A percentile compares a stretch with the other conserved stretches of the same genome.
phyloP scores from a whole-genome alignment of 2,329 filamentous ascomycete genomes.

The Venturia pyrina region DNA sequence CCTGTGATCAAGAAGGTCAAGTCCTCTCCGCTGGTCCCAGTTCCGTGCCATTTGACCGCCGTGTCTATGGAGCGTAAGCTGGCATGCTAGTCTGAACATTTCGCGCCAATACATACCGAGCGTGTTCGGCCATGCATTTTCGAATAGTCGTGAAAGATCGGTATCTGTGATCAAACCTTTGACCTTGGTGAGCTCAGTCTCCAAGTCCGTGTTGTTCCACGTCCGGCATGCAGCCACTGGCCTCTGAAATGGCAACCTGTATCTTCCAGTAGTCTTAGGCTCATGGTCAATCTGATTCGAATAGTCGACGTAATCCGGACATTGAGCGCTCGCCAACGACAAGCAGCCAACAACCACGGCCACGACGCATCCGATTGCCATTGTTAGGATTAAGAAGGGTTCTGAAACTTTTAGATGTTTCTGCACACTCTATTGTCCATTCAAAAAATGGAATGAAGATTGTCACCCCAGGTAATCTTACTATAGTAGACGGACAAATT shows the following conservation, averaged over 20 bases:
- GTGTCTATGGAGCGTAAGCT: constrained; percentile 40
- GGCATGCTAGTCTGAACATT: neutral
- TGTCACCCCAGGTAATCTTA: too few species aligned
- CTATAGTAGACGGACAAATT: neutral
- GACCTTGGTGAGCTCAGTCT: constrained; percentile 28
- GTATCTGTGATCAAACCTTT: constrained; percentile 34
- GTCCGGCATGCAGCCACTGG: constrained; percentile 35
- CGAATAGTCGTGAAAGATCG: constrained; percentile 60
- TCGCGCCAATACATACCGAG: constrained; percentile 25
- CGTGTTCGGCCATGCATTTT: constrained; percentile 66
- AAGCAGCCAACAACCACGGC: neutral
- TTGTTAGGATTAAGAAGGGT: neutral
- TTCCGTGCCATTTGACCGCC: constrained; percentile 59
- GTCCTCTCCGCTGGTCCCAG: constrained; percentile 52
- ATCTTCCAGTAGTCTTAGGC: constrained; percentile 34
- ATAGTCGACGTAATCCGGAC: constrained; percentile 10
- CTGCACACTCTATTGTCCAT: neutral
- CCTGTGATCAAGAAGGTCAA: constrained; percentile 50
- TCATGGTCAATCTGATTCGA: constrained; percentile 21
- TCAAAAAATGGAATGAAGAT: too few species aligned
- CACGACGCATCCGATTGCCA: neutral
- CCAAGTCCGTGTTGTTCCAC: constrained; percentile 35
- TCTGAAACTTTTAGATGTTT: neutral
- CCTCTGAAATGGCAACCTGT: constrained; percentile 36
- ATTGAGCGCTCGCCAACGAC: constrained; percentile 2